Evolutionary conservation across 352 stramenopile genomes (phyloP).

Genomic region (Pythium phragmiticola): DNA sequence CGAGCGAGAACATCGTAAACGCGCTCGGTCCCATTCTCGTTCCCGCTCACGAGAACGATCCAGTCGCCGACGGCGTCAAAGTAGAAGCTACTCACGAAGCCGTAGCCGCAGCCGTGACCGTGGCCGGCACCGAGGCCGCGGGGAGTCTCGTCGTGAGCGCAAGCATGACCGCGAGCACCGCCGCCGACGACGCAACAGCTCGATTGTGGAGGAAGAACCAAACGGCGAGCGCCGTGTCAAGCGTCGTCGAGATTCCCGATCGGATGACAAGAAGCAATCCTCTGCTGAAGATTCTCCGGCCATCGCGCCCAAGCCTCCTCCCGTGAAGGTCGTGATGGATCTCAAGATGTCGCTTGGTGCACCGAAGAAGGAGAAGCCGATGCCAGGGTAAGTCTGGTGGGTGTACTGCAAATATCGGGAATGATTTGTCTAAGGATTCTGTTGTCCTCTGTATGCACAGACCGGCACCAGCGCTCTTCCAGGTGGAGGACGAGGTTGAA

Average conservation of each 20-base stretch:
- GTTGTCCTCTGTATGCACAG: neutral
- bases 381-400: conserved; percentile 25
- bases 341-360: conserved; percentile 34
- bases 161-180: conserved; percentile 18
- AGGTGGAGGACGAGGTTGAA: conserved; percentile 38
- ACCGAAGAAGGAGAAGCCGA: conserved; percentile 40
- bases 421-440: neutral
- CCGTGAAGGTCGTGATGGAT: conserved; percentile 49
- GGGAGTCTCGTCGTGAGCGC: conserved; percentile 9
- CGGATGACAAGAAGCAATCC: neutral
- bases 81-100: conserved; percentile 25
- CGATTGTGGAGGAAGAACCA: conserved; percentile 14
- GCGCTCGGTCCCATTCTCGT: conserved; percentile 26
- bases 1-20: conserved; percentile 25
- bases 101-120: conserved; percentile 32
- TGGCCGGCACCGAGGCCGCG: neutral
- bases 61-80: conserved; percentile 28
- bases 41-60: conserved; percentile 34
- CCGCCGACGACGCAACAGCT: conserved; percentile 27
- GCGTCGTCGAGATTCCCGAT: conserved; percentile 14
- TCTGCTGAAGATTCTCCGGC: neutral
- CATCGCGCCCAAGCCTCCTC: neutral
- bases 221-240: conserved; percentile 24
- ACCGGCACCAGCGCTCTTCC: conserved; percentile 28
- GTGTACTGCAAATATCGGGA: neutral